Conservation (phyloP, 2,329 filamentous ascomycete genomes). For the Penicillium sp. region DNA sequence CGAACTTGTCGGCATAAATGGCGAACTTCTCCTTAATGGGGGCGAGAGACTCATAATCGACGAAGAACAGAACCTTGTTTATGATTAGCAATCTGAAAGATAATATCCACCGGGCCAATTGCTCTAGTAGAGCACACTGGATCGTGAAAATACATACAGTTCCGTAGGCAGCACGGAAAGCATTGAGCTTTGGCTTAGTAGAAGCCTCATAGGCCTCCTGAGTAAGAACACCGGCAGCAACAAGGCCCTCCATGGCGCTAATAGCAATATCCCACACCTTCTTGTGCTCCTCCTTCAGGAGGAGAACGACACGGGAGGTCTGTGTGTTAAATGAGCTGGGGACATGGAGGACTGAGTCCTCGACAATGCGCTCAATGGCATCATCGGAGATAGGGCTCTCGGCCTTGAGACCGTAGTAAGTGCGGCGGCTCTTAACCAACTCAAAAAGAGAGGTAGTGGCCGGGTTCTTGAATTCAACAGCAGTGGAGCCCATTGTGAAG, state of each 20-base stretch:
- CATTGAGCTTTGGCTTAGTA: conserved; percentile 47
- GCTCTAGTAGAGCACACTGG: not conserved
- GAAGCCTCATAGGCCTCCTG: conserved; percentile 51
- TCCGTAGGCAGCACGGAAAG: conserved; percentile 73
- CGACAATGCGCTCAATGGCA: conserved; percentile 31
- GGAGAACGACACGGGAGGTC: conserved; percentile 72
- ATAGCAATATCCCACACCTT: conserved; percentile 81
- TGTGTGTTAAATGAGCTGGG: conserved; percentile 88
- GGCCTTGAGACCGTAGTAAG: conserved; percentile 32
- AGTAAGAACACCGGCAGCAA: conserved; percentile 52
- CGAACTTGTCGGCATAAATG: conserved; percentile 78
- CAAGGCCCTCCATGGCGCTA: conserved; percentile 55
- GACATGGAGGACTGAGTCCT: conserved; percentile 60
- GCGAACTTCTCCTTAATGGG: conserved; percentile 63
- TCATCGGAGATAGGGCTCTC: conserved; percentile 36
- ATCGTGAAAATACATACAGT: conserved; percentile 57
- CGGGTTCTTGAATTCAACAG: conserved; percentile 34
- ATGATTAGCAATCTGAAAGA: not conserved
- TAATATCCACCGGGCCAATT: not conserved
- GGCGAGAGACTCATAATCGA: conserved; percentile 67
- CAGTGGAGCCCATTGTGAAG: conserved; percentile 40
- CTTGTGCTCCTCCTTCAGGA: conserved; percentile 80
- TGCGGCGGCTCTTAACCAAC: conserved; percentile 33
- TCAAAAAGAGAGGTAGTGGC: conserved; percentile 32
- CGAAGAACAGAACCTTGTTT: conserved; percentile 71